Evolutionary conservation across 2,329 filamentous ascomycete genomes (phyloP), one percentile per base, ranked within the genome.

Genomic region (Penicillium corylophilum): DNA sequence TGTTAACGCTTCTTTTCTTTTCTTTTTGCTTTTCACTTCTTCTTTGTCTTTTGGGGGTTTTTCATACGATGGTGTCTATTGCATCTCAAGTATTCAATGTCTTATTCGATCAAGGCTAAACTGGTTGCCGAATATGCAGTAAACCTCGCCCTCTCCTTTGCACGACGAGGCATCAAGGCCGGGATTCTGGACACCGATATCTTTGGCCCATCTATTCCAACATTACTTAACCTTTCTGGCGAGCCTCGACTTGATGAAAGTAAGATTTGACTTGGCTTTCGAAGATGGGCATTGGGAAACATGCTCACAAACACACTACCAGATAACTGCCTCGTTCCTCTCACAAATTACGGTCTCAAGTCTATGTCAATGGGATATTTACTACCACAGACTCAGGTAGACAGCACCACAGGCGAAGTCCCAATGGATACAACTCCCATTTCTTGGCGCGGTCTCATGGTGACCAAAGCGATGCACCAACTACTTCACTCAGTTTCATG

Each of bases 361-460:
- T 95, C 91, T 48, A 99, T 99, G 94, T 96, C 92, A 0, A 97
- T 99, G 89, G 94, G 94, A 44, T 97, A 96, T 60, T 81, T 99
- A 1, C 85, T 96, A 33, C 70, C 68, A 10, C 66, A 64, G 53
- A 61, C 68, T 22, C 61, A 66, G 48, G 42, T 60, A 10, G 62
- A 68, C 42, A 61, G 59, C 15, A 31, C 61, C 8, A 63, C 62
- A 0, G 61, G 57, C 41, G 60, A 65, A 49, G 59, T 68, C 7
- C 69, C 71, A 2, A 73, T 75, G 71, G 73, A 75, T 57, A 71
- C 71, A 44, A 88, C 89, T 5, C 90, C 92, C 0, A 88, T 99
- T 15, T 92, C 94, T 28, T 99, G 94, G 94, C 85, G 94, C 46
- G 94, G 94, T 0, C 82, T 96, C 2, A 96, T 99, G 92, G 89